Evolutionary conservation across 2,329 filamentous ascomycete genomes (phyloP).

Genomic region (Westerdykella aurantiaca): DNA sequence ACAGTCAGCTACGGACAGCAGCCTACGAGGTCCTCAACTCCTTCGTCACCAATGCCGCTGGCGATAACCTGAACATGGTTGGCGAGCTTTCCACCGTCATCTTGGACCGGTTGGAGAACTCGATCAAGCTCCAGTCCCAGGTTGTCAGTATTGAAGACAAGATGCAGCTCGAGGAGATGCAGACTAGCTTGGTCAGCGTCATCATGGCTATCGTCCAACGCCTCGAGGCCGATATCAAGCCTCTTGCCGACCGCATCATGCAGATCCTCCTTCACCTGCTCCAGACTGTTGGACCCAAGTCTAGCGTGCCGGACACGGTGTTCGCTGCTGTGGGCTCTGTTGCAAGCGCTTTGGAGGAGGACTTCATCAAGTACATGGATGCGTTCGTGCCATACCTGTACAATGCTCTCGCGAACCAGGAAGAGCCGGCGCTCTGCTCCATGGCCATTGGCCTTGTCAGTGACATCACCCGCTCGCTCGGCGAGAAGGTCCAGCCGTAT

Average conservation of each 20-base stretch:
- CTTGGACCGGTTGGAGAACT: slow-evolving; percentile 84
- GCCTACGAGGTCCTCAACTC: slow-evolving; percentile 96
- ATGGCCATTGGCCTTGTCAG: slow-evolving; percentile 97
- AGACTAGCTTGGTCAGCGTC: slow-evolving; percentile 89
- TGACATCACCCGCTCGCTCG: slow-evolving; percentile 88
- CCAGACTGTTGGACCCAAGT: slow-evolving; percentile 71
- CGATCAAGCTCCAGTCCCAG: slow-evolving; percentile 81
- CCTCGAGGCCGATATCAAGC: slow-evolving; percentile 83
- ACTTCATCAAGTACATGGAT: slow-evolving; percentile 97
- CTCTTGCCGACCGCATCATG: slow-evolving; percentile 93
- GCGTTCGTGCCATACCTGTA: slow-evolving; percentile 88
- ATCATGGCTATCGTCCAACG: slow-evolving; percentile 86
- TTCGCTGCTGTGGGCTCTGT: slow-evolving; percentile 91
- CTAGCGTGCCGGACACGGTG: slow-evolving; percentile 86
- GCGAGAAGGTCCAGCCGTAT: slow-evolving; percentile 85
- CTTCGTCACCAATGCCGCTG: slow-evolving; percentile 85
- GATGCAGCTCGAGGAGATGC: slow-evolving; percentile 94
- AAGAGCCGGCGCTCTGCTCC: slow-evolving; percentile 87
- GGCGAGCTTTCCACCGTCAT: slow-evolving; percentile 81
- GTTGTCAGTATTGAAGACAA: slow-evolving; percentile 96
- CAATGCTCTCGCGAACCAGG: slow-evolving; percentile 90
- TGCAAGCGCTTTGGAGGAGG: slow-evolving; percentile 82
- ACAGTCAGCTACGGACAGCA: slow-evolving; percentile 86
- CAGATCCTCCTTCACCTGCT: slow-evolving; percentile 77
- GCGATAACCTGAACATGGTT: slow-evolving; percentile 75